Base-by-base conservation (phyloP, 805 yeast genomes). In the Candida taoyuanica region DNA sequence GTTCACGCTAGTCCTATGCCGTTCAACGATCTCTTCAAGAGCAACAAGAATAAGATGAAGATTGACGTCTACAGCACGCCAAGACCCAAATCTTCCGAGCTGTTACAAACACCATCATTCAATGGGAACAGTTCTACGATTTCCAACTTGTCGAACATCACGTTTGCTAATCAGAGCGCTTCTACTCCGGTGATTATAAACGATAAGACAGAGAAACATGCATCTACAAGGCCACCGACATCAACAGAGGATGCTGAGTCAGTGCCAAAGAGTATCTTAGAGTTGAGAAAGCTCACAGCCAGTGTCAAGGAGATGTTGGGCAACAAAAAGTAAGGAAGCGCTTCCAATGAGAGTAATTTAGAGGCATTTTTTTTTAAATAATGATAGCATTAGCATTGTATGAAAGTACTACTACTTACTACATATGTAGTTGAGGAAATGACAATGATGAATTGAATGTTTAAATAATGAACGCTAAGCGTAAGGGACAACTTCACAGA, bases 1-100 rank as follows among this genome's bases (percentile, higher is more conserved):
- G 27, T 16, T n/a, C 19, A 8, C 3, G 5, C 31, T 3, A 34
- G 39, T 20, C 35, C 44, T 2, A 15, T 33, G 21, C 31, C 24
- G 5, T 42, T 44, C 18, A 37, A 35, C 24, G 43, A 44, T 11
- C 15, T 42, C 14, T 42, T 46, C 34, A 36, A 42, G 8, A 28
- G 42, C 9, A 33, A 34, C 20, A 43, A 38, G 27, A 26, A 29
- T n/a, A 51, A 47, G 35, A 1, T 27, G 3, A 52, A 52, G 24
- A 33, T 50, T 28, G 48, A 51, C 8, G 47, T 52, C 17, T 55
- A 51, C 31, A 42, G 46, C 29, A 55, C 60, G 7, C 60, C 60
- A 34, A 50, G 55, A 37, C 57, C 58, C 5, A 55, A 54, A 36
- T 55, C 60, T 9, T 50, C 56, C 18, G 53, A 52, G 6, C n/a